Base-by-base conservation (phyloP, 805 yeast species). In the Scheffersomyces spartinae region DNA sequence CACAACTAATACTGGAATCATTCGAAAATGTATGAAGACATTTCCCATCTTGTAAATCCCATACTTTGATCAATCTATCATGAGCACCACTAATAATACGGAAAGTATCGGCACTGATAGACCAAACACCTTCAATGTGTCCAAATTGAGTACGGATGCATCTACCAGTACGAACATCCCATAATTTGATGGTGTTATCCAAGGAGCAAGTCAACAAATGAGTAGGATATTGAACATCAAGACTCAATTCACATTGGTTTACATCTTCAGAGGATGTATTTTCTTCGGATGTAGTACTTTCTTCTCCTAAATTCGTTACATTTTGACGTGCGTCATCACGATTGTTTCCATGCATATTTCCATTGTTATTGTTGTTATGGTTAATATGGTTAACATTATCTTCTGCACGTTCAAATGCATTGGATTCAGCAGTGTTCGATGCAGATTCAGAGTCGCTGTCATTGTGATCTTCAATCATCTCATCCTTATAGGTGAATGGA, bases 111-210 rank as follows among this genome's bases (percentile, higher is more conserved):
- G 96, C 94, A 10, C 91, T 84, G 29, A 91, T 79, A 21, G 88
- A 84, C 96, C 97, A 88, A 11, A 91, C 95, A 13, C 98, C 98
- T 52, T 91, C 97, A 28, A 88, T 84, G 47, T 91, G 98, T 3
- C 98, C 98, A 57, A 88, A 91, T 50, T 91, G 88, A 0, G 98
- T 91, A 30, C 95, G 65, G 7, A 85, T 71, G 45, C 97, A 88
- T 48, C 74, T 71, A 3, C 96, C 95, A 1, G 91, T 72, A 34
- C 62, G 63, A 16, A 85, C 78, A 39, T 84, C 93, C 96, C 96
- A 86, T 24, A 88, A 51, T 47, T 86, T 84, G 49, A 86, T 84
- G 5, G 96, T 86, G 51, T 85, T 85, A 50, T 86, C 97, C 32
- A 88, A 58, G 1, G 95, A 83, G 9, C 93, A 84, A 0, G 95